Conservation (phyloP, 495 filamentous ascomycete species). For the Aspergillus sclerotiicarbonarius region DNA sequence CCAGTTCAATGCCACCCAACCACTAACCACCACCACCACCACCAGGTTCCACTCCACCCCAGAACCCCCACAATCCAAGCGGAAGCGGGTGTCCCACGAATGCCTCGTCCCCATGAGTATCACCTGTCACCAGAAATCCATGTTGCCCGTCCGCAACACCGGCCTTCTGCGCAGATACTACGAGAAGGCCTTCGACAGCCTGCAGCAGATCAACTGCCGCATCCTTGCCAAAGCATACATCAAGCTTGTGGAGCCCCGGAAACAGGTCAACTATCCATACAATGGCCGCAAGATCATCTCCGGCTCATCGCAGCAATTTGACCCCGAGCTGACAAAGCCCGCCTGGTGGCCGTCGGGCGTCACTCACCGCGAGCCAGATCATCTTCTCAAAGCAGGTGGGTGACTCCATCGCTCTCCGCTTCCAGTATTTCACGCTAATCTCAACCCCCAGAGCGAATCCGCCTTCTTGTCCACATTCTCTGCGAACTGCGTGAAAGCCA, state of each 20-base stretch:
- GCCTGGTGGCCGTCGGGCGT: constrained; percentile 74
- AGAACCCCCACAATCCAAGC: constrained; percentile 17
- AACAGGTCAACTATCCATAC: constrained; percentile 80
- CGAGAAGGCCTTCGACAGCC: constrained; percentile 57
- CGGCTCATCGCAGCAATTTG: constrained; percentile 33
- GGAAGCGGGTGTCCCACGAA: constrained; percentile 26
- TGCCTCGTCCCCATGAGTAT: constrained; percentile 30
- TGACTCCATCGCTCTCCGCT: not conserved
- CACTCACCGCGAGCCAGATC: constrained; percentile 75
- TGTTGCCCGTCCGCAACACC: constrained; percentile 53
- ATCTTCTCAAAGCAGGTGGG: constrained; percentile 68
- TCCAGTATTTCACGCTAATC: not conserved
- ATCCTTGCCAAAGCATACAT: constrained; percentile 75
- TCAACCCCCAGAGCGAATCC: constrained; percentile 52
- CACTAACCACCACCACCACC: not conserved
- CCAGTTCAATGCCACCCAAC: not conserved
- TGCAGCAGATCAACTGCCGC: constrained; percentile 70
- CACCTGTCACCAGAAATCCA: constrained; percentile 30
- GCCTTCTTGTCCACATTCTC: constrained; percentile 60
- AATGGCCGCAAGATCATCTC: constrained; percentile 52
- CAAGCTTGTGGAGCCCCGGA: constrained; percentile 77
- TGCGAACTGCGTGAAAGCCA: constrained; percentile 40
- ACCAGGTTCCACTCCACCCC: constrained; percentile 6
- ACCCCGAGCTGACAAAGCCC: constrained; percentile 51
- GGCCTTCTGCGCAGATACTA: constrained; percentile 59